Base-by-base conservation (phyloP, 2,329 filamentous ascomycete genomes). In the Microcera coccophila region DNA sequence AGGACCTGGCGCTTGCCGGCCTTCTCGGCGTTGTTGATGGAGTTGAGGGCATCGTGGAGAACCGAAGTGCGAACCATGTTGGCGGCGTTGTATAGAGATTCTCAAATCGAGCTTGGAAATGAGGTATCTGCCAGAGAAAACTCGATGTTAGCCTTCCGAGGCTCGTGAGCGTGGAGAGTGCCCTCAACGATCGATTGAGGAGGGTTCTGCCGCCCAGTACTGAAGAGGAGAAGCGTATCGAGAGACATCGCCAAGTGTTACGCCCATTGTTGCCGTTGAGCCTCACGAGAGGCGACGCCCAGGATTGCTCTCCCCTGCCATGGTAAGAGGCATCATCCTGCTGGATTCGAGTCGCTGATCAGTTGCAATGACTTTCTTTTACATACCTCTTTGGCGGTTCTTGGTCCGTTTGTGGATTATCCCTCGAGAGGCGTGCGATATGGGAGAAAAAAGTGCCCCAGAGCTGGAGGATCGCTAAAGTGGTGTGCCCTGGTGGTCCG, bases 1-100 rank as follows among this genome's bases (percentile, higher is more conserved):
- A 98, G 69, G 70, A 97, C 93, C 80, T 98, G 93, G 70, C 93
- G 90, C 87, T 97, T 97, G 79, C 93, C 93, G 64, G 87, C 81
- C 87, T 98, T 97, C 84, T 98, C 94, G 81, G 93, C 93, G 76
- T 98, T 98, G 90, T 98, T 98, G 86, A 98, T 97, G 80, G 84
- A 81, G 74, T 95, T 95, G 68, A 96, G 87, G 71, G 88, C 90
- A 85, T 98, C 93, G 83, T 97, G 94, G 75, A 98, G 90, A 69
- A 97, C 93, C 73, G 90, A 95, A 68, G 93, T 97, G 80, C 88
- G 90, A 76, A 96, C 90, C 91, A 98, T 98, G 71, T 87, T 96
- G 82, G 71, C 83, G 82, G 79, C 78, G 57, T 68, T 64, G 33
- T 66, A 62, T 60, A 66, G 79, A 88, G 85, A 89, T 89, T 89